Evolutionary conservation across 768 basidiomycete genomes (phyloP).

Genomic region (Boletus reticuloceps): DNA sequence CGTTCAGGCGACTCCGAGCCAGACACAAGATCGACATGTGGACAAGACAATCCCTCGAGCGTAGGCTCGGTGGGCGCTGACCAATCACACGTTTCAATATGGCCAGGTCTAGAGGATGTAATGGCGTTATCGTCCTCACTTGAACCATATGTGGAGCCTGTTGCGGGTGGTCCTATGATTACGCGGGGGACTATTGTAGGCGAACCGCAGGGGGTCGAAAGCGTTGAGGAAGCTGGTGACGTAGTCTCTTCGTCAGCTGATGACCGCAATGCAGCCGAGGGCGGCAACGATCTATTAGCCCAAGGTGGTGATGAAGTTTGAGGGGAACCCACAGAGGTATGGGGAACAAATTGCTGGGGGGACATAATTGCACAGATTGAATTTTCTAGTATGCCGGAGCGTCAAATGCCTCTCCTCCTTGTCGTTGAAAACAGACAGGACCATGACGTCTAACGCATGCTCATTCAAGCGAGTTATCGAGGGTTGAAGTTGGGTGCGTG

Average conservation of each 20-base stretch:
- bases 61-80: not conserved
- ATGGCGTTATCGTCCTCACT: not conserved
- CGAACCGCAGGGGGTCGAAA: conserved; percentile 24
- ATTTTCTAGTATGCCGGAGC: conserved; percentile 15
- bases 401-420: not conserved
- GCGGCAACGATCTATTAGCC: not conserved
- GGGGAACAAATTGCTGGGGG: conserved; percentile 22
- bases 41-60: not conserved
- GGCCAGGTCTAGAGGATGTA: not conserved
- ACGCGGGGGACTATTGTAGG: conserved; percentile 20
- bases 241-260: conserved; percentile 12
- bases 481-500: too few relatives aligned
- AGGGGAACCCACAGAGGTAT: not conserved
- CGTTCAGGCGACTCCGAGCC: conserved; percentile 22
- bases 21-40: not conserved
- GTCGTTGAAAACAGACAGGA: not conserved
- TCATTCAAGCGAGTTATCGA: conserved; percentile 9
- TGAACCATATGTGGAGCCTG: not conserved
- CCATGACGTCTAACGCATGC: conserved; percentile 5
- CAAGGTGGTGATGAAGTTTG: not conserved
- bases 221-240: conserved; percentile 27
- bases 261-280: not conserved
- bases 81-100: conserved; percentile 26
- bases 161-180: conserved; percentile 27
- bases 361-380: conserved; percentile 33